These are phyloP conservation scores for Clarireedia hainanense DNA, from an alignment of 2,329 filamentous ascomycete genomes.

Conservation along the genomic window DNA sequence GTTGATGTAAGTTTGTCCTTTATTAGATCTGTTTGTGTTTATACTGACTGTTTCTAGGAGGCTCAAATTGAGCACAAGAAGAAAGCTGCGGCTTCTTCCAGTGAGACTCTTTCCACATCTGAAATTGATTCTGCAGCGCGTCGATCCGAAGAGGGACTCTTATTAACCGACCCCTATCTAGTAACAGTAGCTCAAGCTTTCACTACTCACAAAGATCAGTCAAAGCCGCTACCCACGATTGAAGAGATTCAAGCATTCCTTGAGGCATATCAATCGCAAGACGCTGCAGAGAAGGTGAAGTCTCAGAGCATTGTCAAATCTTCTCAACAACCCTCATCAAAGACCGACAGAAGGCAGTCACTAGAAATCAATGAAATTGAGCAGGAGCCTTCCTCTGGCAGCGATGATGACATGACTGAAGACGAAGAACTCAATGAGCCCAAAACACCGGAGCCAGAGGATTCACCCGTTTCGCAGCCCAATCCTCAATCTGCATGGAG, in stretches of 20 bases:
- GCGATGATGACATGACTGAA: neutral
- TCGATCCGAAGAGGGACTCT: neutral
- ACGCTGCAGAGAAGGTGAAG: neutral
- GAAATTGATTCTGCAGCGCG: neutral
- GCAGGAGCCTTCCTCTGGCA: neutral
- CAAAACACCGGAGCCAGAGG: neutral
- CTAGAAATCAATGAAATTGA: neutral
- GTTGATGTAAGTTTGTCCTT: neutral
- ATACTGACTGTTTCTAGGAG: neutral
- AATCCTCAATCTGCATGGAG: neutral
- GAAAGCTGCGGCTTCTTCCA: constrained; percentile 4
- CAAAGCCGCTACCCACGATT: constrained; percentile 3
- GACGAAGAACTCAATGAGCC: neutral
- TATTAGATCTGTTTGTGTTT: neutral
- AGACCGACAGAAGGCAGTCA: neutral
- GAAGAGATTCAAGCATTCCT: constrained; percentile 8
- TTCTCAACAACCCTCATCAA: neutral
- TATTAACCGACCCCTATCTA: constrained; percentile 11
- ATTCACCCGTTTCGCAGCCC: neutral
- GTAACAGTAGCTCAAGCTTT: constrained; percentile 8
- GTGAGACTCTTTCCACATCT: constrained; percentile 2
- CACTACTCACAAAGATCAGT: constrained; percentile 3
- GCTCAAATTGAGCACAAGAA: neutral
- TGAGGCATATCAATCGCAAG: neutral
- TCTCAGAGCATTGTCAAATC: neutral